phyloP scores from a whole-genome alignment of 345 rosid species.

The Eucalyptus curtisii region DNA sequence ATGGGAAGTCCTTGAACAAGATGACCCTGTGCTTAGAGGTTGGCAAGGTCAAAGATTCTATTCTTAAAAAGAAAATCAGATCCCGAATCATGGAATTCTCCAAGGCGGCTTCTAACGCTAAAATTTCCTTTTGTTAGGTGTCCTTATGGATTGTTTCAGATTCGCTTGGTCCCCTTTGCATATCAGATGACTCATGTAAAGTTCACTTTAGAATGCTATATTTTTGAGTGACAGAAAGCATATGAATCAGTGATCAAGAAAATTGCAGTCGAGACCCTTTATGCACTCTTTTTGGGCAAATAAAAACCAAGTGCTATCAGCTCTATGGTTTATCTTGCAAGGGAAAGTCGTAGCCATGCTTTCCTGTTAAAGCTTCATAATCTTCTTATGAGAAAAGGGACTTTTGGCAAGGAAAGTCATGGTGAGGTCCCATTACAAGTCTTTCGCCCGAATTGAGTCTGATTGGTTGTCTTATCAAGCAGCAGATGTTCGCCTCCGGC shows the following conservation, averaged over 20 bases:
- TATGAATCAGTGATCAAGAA: not conserved
- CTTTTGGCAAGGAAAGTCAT: not conserved
- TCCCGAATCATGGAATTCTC: constrained; percentile 65
- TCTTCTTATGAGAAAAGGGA: not conserved
- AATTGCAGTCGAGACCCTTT: not conserved
- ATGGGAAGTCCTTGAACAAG: constrained; percentile 64
- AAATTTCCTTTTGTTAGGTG: constrained; percentile 28
- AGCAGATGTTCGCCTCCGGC: not conserved
- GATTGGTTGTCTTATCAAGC: not conserved
- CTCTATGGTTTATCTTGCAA: not conserved
- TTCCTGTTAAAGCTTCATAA: not conserved
- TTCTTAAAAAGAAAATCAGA: constrained; percentile 48
- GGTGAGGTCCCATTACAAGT: not conserved
- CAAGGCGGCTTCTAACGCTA: constrained; percentile 70
- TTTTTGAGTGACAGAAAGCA: not conserved
- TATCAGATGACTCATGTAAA: not conserved
- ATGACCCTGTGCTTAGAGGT: constrained; percentile 37
- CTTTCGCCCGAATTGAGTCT: not conserved
- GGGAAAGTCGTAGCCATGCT: not conserved
- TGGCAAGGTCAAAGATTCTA: constrained; percentile 36
- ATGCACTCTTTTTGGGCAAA: not conserved
- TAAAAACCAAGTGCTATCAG: not conserved
- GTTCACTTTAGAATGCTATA: not conserved
- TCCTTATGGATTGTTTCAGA: not conserved
- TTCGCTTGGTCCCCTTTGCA: not conserved